phyloP scores from a whole-genome alignment of 768 basidiomycete genomes.

The Collybiopsis luxurians region DNA sequence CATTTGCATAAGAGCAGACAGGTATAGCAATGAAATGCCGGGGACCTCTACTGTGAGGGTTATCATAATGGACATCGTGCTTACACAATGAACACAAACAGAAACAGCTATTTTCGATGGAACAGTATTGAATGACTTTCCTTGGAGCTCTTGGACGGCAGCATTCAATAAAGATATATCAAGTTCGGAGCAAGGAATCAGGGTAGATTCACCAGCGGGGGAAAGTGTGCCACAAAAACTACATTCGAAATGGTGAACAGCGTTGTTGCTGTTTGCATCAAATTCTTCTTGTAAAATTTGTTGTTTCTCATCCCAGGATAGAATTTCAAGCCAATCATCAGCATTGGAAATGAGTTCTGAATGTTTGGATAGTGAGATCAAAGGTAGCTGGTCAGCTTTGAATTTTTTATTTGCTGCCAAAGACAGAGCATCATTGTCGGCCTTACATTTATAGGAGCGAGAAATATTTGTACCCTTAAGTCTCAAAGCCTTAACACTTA shows the following conservation, averaged over 20 bases:
- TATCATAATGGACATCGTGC: not conserved
- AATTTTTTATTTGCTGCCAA: too few relatives aligned
- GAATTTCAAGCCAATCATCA: too few relatives aligned
- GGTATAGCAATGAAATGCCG: conserved; percentile 10
- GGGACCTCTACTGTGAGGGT: not conserved
- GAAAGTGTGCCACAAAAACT: conserved; percentile 7
- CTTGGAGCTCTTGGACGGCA: conserved; percentile 6
- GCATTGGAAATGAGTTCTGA: too few relatives aligned
- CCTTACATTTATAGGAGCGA: too few relatives aligned
- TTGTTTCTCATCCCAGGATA: too few relatives aligned
- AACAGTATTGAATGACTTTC: not conserved
- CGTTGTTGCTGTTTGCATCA: conserved; percentile 1
- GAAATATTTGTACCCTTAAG: too few relatives aligned
- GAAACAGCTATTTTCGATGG: not conserved
- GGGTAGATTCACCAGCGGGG: not conserved
- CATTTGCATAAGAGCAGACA: conserved; percentile 19
- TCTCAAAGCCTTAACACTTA: too few relatives aligned
- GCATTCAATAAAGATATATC: conserved; percentile 6
- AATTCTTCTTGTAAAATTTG: too few relatives aligned
- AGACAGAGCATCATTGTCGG: too few relatives aligned
- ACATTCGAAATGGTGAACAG: conserved; percentile 4
- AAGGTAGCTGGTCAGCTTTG: too few relatives aligned
- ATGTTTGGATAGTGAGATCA: too few relatives aligned
- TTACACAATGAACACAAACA: conserved; percentile 1
- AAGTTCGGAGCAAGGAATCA: not conserved